Conservation (phyloP, 169 alveolate species). For the Ichthyophthirius multifiliis region DNA sequence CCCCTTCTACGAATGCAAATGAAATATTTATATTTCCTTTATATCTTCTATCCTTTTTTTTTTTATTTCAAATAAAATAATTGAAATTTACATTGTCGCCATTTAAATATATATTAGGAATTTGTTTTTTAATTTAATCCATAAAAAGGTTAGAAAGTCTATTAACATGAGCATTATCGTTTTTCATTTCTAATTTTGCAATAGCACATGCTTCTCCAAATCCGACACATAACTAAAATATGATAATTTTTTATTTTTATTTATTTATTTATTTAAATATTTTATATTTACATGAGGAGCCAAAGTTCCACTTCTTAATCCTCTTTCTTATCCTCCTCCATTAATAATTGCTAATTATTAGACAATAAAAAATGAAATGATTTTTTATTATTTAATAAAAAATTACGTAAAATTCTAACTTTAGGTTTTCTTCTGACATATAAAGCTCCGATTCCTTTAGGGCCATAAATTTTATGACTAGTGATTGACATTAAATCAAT, state of each 20-base stretch:
- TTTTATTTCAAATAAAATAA: neutral
- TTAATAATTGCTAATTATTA: constrained; percentile 86
- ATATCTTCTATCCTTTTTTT: constrained; percentile 41
- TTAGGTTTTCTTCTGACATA: constrained; percentile 94
- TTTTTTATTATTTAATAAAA: neutral
- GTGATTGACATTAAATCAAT: constrained; percentile 93
- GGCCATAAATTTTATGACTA: constrained; percentile 98
- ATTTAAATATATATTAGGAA: constrained; percentile 84
- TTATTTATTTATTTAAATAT: neutral
- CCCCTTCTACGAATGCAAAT: constrained; percentile 95
- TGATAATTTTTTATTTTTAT: neutral
- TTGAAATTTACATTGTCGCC: constrained; percentile 70
- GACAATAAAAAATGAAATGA: neutral
- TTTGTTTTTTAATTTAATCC: constrained; percentile 48
- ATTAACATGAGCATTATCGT: constrained; percentile 89
- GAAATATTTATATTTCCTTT: constrained; percentile 93
- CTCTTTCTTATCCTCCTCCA: constrained; percentile 99
- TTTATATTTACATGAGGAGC: constrained; percentile 52
- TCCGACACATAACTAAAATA: constrained; percentile 86
- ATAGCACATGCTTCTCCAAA: constrained; percentile 96
- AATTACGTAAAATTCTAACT: constrained; percentile 82
- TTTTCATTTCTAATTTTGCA: constrained; percentile 90
- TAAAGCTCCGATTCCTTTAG: constrained; percentile 99
- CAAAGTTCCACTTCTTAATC: constrained; percentile 95
- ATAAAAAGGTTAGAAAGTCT: constrained; percentile 80